Percentiles rank a stretch among this genome's conserved stretches.
Conservation (phyloP, 225 moss, liverwort and hornwort genomes). For the Sphagnum tenellum region DNA sequence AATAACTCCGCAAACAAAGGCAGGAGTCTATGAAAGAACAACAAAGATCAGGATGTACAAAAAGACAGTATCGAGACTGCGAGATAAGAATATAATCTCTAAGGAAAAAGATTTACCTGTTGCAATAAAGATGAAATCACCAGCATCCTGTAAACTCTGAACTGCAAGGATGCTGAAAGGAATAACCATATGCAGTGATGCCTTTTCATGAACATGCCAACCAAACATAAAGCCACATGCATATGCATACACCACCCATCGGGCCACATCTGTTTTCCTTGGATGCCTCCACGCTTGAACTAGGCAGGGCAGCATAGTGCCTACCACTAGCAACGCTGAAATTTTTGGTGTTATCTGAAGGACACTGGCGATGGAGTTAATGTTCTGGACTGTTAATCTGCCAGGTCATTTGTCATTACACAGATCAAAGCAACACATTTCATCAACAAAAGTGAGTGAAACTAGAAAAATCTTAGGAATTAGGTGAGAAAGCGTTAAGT, state of each 20-base stretch:
- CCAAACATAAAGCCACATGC: constrained; percentile 89
- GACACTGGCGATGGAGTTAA: not conserved
- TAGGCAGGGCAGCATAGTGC: constrained; percentile 65
- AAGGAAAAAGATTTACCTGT: constrained; percentile 19
- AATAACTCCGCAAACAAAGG: not conserved
- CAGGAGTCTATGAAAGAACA: not conserved
- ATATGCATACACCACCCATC: constrained; percentile 66
- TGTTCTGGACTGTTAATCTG: no score
- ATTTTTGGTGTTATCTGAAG: constrained; percentile 48
- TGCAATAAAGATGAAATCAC: constrained; percentile 53
- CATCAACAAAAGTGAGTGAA: no score
- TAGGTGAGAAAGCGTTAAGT: no score
- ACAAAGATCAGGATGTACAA: not conserved
- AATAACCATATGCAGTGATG: constrained; percentile 76
- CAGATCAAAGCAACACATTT: no score
- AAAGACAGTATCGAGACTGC: no score
- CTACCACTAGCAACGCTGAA: constrained; percentile 54
- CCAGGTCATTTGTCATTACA: no score
- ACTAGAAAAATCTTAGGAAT: no score
- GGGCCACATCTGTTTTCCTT: constrained; percentile 31
- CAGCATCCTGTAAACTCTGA: constrained; percentile 46
- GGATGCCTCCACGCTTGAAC: constrained; percentile 70
- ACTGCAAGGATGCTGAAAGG: constrained; percentile 67
- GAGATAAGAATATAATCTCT: no score
- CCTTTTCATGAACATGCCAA: constrained; percentile 98